Base-by-base conservation (phyloP, 2,329 filamentous ascomycete species). In the Cercospora beticola region DNA sequence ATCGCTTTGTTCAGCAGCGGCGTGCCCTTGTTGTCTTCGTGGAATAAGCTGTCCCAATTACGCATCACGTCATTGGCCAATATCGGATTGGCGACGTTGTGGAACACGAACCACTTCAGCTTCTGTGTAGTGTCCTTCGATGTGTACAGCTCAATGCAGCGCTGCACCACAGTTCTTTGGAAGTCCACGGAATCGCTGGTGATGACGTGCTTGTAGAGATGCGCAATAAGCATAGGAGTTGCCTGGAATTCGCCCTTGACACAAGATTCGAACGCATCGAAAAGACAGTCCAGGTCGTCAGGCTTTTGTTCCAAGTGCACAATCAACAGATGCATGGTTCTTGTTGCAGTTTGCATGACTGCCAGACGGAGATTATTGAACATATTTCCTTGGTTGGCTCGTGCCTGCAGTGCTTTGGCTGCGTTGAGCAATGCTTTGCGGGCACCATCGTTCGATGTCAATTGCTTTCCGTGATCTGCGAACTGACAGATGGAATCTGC, bases 11-110 rank as follows among this genome's bases (percentile, higher is more conserved):
- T 94, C 81, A 98, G 91, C 21, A 99, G 83, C 67, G 89, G 90
- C 14, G 89, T 90, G 3, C 86, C 86, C 72, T 85, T 85, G 46
- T 85, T 84, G 49, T 86, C 49, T 83, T 81, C 68, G 83, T 84
- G 79, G 68, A 84, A 84, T 26, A 85, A 71, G 18, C 67, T 76
- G 54, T 88, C 86, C 86, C 92, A 95, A 68, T 91, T 90, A 26
- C 90, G 89, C 87, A 95, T 94, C 46, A 97, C 90, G 80, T 99
- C 95, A 91, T 94, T 97, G 3, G 94, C 94, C 65, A 99, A 88
- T 46, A 98, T 97, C 0, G 95, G 96, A 76, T 98, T 99, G 72
- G 97, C 92, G 33, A 99, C 86, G 78, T 97, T 90, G 78, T 93
- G 93, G 77, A 99, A 89, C 40, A 96, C 84, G 79, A 97, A 99